phyloP scores from a whole-genome alignment of 2,329 filamentous ascomycete genomes.

The Davidsoniella neocaledoniae region DNA sequence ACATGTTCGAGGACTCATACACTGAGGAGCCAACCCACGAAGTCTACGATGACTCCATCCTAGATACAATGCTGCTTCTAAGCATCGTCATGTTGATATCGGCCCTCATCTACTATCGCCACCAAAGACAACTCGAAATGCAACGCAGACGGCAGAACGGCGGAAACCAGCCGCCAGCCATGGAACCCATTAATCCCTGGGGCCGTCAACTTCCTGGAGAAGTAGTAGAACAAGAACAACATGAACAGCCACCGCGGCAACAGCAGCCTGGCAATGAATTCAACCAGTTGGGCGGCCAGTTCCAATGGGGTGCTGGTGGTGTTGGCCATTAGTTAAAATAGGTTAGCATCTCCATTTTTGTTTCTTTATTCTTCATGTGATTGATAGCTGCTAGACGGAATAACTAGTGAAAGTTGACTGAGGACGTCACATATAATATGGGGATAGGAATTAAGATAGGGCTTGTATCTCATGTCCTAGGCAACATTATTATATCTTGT shows the following conservation, averaged over 20 bases:
- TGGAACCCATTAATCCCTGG: not conserved
- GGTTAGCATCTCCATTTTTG: not conserved
- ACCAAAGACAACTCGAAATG: slow-evolving; percentile 47
- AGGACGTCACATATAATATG: no score
- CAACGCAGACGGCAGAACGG: slow-evolving; percentile 12
- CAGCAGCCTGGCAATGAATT: slow-evolving; percentile 15
- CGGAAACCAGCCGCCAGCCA: not conserved
- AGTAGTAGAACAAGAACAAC: slow-evolving; percentile 11
- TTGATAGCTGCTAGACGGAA: not conserved
- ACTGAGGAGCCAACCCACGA: slow-evolving; percentile 42
- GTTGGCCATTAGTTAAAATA: slow-evolving; percentile 27
- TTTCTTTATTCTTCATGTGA: not conserved
- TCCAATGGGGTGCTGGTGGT: slow-evolving; percentile 46
- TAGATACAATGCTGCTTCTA: slow-evolving; percentile 76
- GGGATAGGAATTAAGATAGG: not conserved
- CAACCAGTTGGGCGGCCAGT: slow-evolving; percentile 47
- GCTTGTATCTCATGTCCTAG: not conserved
- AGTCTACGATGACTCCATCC: slow-evolving; percentile 55
- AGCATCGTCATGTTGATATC: slow-evolving; percentile 58
- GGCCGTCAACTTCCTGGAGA: not conserved
- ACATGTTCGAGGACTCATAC: slow-evolving; percentile 28
- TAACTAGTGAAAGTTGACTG: not conserved
- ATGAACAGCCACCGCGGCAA: slow-evolving; percentile 15
- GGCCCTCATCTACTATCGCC: slow-evolving; percentile 66
- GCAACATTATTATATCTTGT: no score